A percentile compares a stretch with the other conserved stretches of the same genome.
Evolutionary conservation across 441 rosid genomes (phyloP).

Genomic region (Erodium texanum): DNA sequence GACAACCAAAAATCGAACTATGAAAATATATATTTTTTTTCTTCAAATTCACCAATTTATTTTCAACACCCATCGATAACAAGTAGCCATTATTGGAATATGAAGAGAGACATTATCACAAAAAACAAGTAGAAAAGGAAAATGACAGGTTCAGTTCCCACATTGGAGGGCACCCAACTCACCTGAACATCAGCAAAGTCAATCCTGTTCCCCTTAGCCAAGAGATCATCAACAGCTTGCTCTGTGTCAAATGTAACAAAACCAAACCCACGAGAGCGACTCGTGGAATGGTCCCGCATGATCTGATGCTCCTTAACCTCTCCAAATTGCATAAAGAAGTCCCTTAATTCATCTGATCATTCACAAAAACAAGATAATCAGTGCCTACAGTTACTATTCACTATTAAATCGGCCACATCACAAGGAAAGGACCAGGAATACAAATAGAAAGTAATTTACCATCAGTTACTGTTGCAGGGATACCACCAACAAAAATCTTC

Average conservation of each 20-base stretch:
- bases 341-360: conserved; percentile 58
- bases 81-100: not conserved
- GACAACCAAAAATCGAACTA: not conserved
- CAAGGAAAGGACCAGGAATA: conserved; percentile 1
- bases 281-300: conserved; percentile 62
- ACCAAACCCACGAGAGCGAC: conserved; percentile 72
- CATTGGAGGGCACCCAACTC: conserved; percentile 14
- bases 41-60: not conserved
- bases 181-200: conserved; percentile 63
- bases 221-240: conserved; percentile 54
- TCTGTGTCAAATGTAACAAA: conserved; percentile 58
- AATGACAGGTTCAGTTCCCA: not conserved
- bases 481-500: conserved; percentile 73
- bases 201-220: conserved; percentile 53
- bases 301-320: conserved; percentile 66
- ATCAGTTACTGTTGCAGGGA: conserved; percentile 54
- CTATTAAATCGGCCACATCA: not conserved
- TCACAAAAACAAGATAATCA: conserved; percentile 11
- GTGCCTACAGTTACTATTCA: not conserved
- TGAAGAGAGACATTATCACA: not conserved
- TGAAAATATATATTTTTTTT: not conserved
- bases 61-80: not conserved
- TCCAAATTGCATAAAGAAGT: conserved; percentile 51
- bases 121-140: not conserved
- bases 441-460: conserved; percentile 23